Evolutionary conservation across 768 basidiomycete genomes (phyloP).

Genomic region (Asterophora lycoperdoides): DNA sequence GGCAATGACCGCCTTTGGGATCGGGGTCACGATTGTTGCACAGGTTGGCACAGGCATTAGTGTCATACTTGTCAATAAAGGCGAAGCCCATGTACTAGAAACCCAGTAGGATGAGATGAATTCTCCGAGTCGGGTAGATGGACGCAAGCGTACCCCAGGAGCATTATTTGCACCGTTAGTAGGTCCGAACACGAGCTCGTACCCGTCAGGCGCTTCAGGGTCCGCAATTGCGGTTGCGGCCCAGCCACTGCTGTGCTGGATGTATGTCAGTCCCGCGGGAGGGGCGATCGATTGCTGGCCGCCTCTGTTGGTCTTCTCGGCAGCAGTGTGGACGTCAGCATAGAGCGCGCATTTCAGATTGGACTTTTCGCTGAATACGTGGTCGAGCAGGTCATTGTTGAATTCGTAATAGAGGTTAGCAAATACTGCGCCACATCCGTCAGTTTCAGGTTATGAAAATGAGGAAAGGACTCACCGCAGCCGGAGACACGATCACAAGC

Average conservation of each 20-base stretch:
- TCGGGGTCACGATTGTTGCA: conserved; percentile 42
- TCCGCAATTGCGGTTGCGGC: conserved; percentile 33
- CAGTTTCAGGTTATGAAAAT: conserved; percentile 1
- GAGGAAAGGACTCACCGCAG: conserved; percentile 33
- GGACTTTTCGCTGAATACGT: conserved; percentile 33
- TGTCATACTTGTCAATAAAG: conserved; percentile 43
- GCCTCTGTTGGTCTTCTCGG: conserved; percentile 41
- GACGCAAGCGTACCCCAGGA: conserved; percentile 9
- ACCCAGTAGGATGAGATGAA: not conserved
- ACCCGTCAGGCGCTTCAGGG: conserved; percentile 38
- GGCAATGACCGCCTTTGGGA: conserved; percentile 37
- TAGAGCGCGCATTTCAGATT: conserved; percentile 46
- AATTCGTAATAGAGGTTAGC: conserved; percentile 45
- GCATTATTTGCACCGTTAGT: conserved; percentile 44
- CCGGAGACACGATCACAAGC: conserved; percentile 31
- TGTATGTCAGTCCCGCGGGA: conserved; percentile 36
- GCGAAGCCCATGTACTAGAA: conserved; percentile 46
- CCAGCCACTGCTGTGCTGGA: conserved; percentile 42
- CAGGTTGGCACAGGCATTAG: conserved; percentile 37
- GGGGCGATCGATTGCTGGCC: conserved; percentile 36
- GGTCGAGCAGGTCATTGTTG: conserved; percentile 39
- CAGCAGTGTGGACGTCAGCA: conserved; percentile 36
- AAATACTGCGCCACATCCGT: conserved; percentile 30
- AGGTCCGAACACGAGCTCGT: conserved; percentile 43
- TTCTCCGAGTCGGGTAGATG: conserved; percentile 3